Base-by-base conservation (phyloP, 768 basidiomycete species). In the Calocybe cyanea region DNA sequence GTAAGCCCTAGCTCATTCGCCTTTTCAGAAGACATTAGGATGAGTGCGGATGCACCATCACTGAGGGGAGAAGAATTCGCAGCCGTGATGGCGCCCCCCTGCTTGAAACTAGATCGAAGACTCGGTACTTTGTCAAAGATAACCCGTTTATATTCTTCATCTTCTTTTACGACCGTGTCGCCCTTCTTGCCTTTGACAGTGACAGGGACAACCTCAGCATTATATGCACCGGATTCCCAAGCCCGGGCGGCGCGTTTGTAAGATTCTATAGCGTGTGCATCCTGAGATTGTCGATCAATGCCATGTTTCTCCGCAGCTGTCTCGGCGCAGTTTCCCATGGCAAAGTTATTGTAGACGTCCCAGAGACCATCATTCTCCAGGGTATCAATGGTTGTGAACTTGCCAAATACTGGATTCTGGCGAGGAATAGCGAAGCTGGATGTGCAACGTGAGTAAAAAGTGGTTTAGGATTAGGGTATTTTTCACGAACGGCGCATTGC, bases 241-340 rank as follows among this genome's bases (percentile, higher is more conserved):
- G 96, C 92, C 31, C 82, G 80, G 35, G 87, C 92, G 2, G 96
- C 87, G 43, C 94, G 92, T 63, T 82, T 82, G 73, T 98, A 99
- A 2, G 95, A 96, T 54, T 93, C 91, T 59, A 97, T 84, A 52
- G 92, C 92, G 68, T 92, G 93, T 15, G 78, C 73, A 64, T 99
- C 96, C 64, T 89, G 86, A 20, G 84, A 77, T 67, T 94, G 87
- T 35, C 96, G 87, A 43, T 82, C 75, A 67, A 99, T 94, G 31
- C 70, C 67, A 65, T 85, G 73, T 66, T 93, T 93, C 54, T 77
- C 79, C 13, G 93, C 91, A 21, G 88, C 81, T 56, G 73, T 63
- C 69, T 99, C 96, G 56, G 82, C 95, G 63, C 95, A 98, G 77
- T 91, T 91, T 46, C 96, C 96, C 96, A 99, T 99, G 23, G 92